These are phyloP conservation scores for Rhizopogon vulgaris DNA, from an alignment of 768 basidiomycete species.

Conservation along the genomic window DNA sequence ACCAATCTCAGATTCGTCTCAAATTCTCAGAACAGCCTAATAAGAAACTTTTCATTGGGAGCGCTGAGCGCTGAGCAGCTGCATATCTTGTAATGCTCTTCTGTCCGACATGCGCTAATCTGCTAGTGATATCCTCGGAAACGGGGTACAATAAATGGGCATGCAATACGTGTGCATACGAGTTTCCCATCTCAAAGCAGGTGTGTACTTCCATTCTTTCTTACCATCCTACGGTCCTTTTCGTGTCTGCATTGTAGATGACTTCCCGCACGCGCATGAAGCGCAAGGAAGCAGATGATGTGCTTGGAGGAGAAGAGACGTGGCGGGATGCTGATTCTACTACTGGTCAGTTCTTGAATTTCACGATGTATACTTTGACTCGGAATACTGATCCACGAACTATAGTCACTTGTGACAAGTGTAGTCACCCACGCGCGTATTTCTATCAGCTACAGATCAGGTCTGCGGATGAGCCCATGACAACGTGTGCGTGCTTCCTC, in stretches of 20 bases:
- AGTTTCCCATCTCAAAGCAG: conserved; percentile 41
- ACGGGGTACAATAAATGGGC: conserved; percentile 89
- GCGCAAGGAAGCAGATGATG: conserved; percentile 90
- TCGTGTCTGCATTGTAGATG: conserved; percentile 47
- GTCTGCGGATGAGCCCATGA: conserved; percentile 91
- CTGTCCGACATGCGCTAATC: conserved; percentile 91
- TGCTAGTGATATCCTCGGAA: conserved; percentile 71
- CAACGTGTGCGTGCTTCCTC: conserved; percentile 16
- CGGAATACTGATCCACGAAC: not conserved
- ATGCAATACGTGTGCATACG: conserved; percentile 91
- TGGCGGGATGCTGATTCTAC: conserved; percentile 94
- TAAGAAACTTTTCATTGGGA: too few relatives aligned
- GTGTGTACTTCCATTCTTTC: not conserved
- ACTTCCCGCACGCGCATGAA: conserved; percentile 82
- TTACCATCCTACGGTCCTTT: not conserved
- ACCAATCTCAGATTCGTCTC: too few relatives aligned
- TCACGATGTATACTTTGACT: not conserved
- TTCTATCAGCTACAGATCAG: conserved; percentile 96
- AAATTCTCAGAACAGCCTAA: too few relatives aligned
- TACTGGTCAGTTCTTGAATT: conserved; percentile 42
- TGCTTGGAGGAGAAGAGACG: conserved; percentile 87
- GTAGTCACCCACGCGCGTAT: conserved; percentile 76
- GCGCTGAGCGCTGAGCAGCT: not conserved
- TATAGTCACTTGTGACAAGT: conserved; percentile 51
- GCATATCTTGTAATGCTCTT: conserved; percentile 61